Conservation (phyloP, 306 rosid species). For the Lathyrus tuberosus region DNA sequence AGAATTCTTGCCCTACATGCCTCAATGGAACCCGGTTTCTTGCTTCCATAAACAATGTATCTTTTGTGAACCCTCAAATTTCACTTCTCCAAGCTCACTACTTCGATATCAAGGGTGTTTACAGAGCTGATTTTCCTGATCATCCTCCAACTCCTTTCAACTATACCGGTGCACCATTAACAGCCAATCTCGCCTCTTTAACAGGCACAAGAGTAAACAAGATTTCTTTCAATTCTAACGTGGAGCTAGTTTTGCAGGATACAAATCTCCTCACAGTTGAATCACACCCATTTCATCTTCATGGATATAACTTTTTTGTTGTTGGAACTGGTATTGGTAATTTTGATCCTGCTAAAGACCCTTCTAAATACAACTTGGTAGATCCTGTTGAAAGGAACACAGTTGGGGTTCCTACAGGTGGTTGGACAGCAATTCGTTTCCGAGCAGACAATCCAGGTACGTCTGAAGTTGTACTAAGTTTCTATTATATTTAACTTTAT, state of each 20-base stretch:
- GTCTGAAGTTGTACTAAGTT: background rate
- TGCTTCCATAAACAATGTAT: slow-evolving; percentile 78
- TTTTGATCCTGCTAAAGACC: slow-evolving; percentile 50
- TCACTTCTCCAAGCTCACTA: slow-evolving; percentile 86
- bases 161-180: slow-evolving; percentile 68
- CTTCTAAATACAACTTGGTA: slow-evolving; percentile 58
- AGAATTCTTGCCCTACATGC: slow-evolving; percentile 62
- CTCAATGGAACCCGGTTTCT: slow-evolving; percentile 66
- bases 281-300: slow-evolving; percentile 84
- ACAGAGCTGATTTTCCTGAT: slow-evolving; percentile 72
- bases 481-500: background rate
- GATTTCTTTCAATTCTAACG: slow-evolving; percentile 69
- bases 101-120: slow-evolving; percentile 68
- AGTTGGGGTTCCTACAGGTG: slow-evolving; percentile 77
- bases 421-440: slow-evolving; percentile 81
- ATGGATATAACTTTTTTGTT: slow-evolving; percentile 53
- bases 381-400: slow-evolving; percentile 90
- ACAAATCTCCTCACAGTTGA: slow-evolving; percentile 72
- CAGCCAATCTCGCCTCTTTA: slow-evolving; percentile 59
- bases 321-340: slow-evolving; percentile 79
- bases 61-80: slow-evolving; percentile 70
- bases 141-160: slow-evolving; percentile 61
- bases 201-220: slow-evolving; percentile 68
- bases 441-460: slow-evolving; percentile 83
- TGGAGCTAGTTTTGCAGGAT: slow-evolving; percentile 74